Conservation (phyloP, 768 basidiomycete genomes). For the Hypholoma sublateritium region DNA sequence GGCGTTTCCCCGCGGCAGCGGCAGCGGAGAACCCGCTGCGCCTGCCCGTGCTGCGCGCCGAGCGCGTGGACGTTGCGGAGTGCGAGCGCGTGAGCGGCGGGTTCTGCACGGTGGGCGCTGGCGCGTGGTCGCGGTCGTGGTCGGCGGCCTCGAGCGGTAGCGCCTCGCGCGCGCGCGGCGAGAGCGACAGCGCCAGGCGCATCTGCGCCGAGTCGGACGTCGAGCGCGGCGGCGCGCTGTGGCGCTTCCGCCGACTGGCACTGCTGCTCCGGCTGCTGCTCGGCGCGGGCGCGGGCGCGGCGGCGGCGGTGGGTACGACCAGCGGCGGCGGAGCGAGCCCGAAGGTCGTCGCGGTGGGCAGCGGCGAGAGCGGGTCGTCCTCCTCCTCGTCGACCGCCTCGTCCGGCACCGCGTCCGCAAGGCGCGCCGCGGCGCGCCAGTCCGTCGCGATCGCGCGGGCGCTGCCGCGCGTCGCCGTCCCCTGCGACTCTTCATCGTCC, state of each 20-base stretch:
- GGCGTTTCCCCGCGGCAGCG: slow-evolving; percentile 1
- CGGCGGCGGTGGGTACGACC: too few relatives aligned
- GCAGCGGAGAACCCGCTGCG: neutral
- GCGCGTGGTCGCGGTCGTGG: neutral
- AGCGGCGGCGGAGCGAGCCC: neutral
- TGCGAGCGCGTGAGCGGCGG: neutral
- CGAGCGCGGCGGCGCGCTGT: slow-evolving; percentile 13
- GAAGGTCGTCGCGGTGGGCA: slow-evolving; percentile 5
- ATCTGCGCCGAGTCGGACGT: slow-evolving; percentile 7
- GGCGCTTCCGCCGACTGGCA: slow-evolving; percentile 8
- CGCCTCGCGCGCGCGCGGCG: neutral
- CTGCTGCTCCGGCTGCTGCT: neutral
- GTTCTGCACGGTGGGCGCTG: too few relatives aligned
- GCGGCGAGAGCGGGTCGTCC: slow-evolving; percentile 11
- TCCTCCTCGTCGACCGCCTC: slow-evolving; percentile 14
- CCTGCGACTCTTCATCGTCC: too few relatives aligned
- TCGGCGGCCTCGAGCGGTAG: neutral
- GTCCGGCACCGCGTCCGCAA: neutral
- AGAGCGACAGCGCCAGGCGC: slow-evolving; percentile 5
- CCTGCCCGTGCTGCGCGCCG: neutral
- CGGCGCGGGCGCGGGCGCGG: neutral
- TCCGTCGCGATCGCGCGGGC: neutral
- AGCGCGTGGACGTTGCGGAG: neutral
- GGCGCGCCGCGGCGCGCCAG: neutral
- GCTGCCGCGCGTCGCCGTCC: neutral